These are phyloP conservation scores for Kandelia obovata DNA, from an alignment of 345 rosid genomes.

Conservation along the genomic window DNA sequence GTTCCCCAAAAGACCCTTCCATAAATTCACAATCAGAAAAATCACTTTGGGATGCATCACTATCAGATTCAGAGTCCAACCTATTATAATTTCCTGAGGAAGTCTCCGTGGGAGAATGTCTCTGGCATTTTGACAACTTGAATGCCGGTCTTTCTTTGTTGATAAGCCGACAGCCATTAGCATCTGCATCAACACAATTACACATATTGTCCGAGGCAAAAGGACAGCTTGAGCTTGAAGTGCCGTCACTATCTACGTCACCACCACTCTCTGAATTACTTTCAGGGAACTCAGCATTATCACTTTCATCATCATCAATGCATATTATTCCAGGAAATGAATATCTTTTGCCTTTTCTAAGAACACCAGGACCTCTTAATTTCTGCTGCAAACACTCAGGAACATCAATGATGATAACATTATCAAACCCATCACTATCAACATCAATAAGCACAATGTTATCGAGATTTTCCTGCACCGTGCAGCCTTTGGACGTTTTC, in stretches of 20 bases:
- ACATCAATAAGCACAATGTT: slow-evolving; percentile 64
- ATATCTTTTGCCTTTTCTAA: slow-evolving; percentile 27
- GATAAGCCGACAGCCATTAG: slow-evolving; percentile 28
- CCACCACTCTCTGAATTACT: slow-evolving; percentile 20
- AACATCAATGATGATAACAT: slow-evolving; percentile 56
- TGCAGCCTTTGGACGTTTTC: slow-evolving; percentile 32
- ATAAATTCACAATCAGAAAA: slow-evolving; percentile 37
- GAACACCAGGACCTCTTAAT: slow-evolving; percentile 32
- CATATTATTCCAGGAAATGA: slow-evolving; percentile 44
- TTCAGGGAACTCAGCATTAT: slow-evolving; percentile 23
- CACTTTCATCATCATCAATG: slow-evolving; percentile 47
- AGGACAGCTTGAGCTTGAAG: slow-evolving; percentile 23
- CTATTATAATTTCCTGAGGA: slow-evolving; percentile 18
- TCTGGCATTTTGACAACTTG: slow-evolving; percentile 40
- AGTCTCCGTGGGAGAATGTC: slow-evolving; percentile 12
- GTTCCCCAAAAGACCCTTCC: slow-evolving; percentile 51
- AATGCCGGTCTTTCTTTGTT: slow-evolving; percentile 36
- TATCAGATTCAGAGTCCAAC: slow-evolving; percentile 11
- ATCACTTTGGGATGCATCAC: slow-evolving; percentile 11
- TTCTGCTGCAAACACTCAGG: slow-evolving; percentile 45
- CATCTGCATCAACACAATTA: slow-evolving; percentile 17
- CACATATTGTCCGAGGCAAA: slow-evolving; percentile 5
- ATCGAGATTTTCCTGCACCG: slow-evolving; percentile 32
- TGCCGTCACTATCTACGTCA: slow-evolving; percentile 32
- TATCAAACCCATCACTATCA: slow-evolving; percentile 45